Base-by-base conservation (phyloP, 495 filamentous ascomycete species). In the Glutinoglossum americanum region DNA sequence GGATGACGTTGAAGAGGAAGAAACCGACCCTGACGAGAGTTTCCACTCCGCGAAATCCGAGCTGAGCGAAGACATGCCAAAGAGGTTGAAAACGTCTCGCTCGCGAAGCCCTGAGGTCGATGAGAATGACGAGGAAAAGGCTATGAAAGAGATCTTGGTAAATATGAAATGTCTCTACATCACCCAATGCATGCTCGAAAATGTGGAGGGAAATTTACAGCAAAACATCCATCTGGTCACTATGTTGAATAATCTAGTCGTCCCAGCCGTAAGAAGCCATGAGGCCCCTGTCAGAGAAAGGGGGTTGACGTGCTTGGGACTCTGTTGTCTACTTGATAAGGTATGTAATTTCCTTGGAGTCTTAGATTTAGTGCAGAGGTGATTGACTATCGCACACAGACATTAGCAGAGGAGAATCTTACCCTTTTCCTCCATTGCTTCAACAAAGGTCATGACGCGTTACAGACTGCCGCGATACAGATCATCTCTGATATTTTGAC, bases 101-200 rank as follows among this genome's bases (percentile, higher is more conserved):
- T 27, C 23, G 17, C 32, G 57, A 32, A 19, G 39, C 23, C 54
- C 33, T 32, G 27, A 30, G 23, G 37, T 27, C 17, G 57, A 30
- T 15, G 26, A 61, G 41, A 55, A 64, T 33, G 59, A 63, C 55
- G 60, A 88, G 65, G 77, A 78, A 13, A 94, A 89, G 69, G 82
- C 87, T 1, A 76, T 96, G 58, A 77, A 76, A 57, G 88, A 95
- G 67, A 89, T 97, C 65, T 80, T 94, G 73, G 83, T 97, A 64
- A 96, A 97, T 72, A 87, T 95, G 80, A 96, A 97, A 68, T 96
- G 92, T 70, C 76, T 99, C 37, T 87, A 96, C 64, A 94, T 99
- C 62, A 89, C 93, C 25, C 88, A 93, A 63, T 97, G 87, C 73
- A 94, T 95, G 89, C 75, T 99, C 45, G 80, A 93, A 65, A 92